These are phyloP conservation scores for Uromyces viciae-fabae DNA, from an alignment of 1,284 basidiomycete species.

Conservation along the genomic window DNA sequence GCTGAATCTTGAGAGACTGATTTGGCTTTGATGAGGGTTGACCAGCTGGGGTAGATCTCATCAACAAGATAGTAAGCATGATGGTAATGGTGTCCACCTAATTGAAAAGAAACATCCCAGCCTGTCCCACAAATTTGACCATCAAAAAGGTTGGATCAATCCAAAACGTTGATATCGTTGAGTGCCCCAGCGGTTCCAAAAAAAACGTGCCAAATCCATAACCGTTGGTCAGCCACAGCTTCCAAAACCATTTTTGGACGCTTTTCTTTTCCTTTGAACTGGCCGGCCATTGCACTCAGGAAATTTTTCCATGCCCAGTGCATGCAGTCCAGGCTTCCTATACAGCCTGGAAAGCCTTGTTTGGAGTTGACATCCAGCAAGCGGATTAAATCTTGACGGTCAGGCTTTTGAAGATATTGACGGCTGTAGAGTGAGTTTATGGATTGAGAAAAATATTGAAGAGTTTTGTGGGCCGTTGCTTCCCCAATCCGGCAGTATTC, in stretches of 20 bases:
- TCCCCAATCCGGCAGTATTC: background rate
- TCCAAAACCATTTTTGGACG: slow-evolving; percentile 6
- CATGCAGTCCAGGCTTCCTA: slow-evolving; percentile 23
- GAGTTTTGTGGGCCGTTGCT: background rate
- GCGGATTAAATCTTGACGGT: background rate
- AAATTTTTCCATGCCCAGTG: slow-evolving; percentile 30
- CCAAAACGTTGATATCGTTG: slow-evolving; percentile 18
- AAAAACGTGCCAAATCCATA: slow-evolving; percentile 25
- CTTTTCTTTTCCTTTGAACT: slow-evolving; percentile 20
- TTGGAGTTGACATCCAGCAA: background rate
- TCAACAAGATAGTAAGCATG: slow-evolving; percentile 16
- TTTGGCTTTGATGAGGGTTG: slow-evolving; percentile 16
- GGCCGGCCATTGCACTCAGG: slow-evolving; percentile 10
- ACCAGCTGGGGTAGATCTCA: slow-evolving; percentile 22
- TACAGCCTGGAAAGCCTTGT: slow-evolving; percentile 19
- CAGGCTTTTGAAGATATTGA: background rate
- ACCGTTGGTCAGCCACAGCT: background rate
- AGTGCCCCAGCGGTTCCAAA: slow-evolving; percentile 26
- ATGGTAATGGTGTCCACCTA: slow-evolving; percentile 9
- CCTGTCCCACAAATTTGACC: slow-evolving; percentile 4
- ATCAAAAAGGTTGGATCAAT: background rate
- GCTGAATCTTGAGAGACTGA: background rate
- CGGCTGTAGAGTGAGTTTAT: background rate
- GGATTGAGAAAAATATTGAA: background rate
- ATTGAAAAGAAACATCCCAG: background rate